Evolutionary conservation across 2,329 filamentous ascomycete genomes (phyloP), one percentile per base, ranked within the genome.

Genomic region (Teratosphaeria epicoccoides): DNA sequence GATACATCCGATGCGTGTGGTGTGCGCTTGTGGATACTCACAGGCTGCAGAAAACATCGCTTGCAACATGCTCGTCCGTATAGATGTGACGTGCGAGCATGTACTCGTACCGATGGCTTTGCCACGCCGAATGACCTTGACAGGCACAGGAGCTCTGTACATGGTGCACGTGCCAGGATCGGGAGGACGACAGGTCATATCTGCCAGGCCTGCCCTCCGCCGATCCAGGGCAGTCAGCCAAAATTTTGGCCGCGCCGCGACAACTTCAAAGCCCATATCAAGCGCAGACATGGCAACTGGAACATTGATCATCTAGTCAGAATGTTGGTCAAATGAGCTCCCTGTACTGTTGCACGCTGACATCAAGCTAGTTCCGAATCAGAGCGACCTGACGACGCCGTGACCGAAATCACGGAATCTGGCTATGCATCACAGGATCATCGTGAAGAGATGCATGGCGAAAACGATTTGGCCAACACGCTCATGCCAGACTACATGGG

Each of bases 231-330:
- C 23, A 77, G 73, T 23, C 82, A 74, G 55, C 72, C 72, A 1
- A 95, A 94, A 65, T 71, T 76, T 29, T 95, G 87, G 87, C 84
- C 85, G 0, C 80, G 90, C 22, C 74, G 83, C 48, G 90, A 96
- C 67, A 96, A 96, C 63, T 95, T 95, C 66, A 83, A 83, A 55
- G 81, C 84, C 29, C 90, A 96, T 64, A 75, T 95, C 45, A 74
- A 71, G 47, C 79, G 84, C 10, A 81, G 87, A 61, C 89, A 95
- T 65, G 55, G 63, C 1, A 64, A 74, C 4, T 68, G 74, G 40
- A 65, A 76, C 52, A 58, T 68, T 0, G 63, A 72, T 0, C 63
- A 70, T 1, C 63, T 81, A 6, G 69, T 81, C 47, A 61, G 79
- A 80, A 69, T 61, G 70, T 61, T 7, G 49, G 45, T 47, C 43